Percentiles rank a stretch among this genome's conserved stretches.
These are phyloP conservation scores for Podaxis pistillaris DNA, from an alignment of 768 basidiomycete species.

Conservation along the genomic window DNA sequence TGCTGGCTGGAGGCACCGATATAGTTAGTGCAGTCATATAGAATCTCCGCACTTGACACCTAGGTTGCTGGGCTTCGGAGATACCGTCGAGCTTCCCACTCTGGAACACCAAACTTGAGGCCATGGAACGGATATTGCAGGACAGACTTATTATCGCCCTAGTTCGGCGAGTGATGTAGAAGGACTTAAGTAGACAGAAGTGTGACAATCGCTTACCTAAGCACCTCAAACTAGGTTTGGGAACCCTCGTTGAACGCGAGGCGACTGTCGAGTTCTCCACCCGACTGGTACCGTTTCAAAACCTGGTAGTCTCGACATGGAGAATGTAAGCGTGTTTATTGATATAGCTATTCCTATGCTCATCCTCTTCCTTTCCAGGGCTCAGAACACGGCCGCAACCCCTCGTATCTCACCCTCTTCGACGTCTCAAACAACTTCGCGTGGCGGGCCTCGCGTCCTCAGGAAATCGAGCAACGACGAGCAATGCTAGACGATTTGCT, in stretches of 20 bases:
- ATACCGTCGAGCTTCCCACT: background rate
- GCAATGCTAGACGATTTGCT: slow-evolving; percentile 59
- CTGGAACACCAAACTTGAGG: background rate
- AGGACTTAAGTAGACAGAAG: too few species aligned
- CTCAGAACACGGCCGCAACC: slow-evolving; percentile 31
- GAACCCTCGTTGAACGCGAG: background rate
- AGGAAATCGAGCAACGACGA: slow-evolving; percentile 63
- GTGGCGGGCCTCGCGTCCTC: slow-evolving; percentile 51
- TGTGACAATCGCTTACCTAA: background rate
- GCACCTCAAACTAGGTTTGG: background rate
- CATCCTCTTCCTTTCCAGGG: background rate
- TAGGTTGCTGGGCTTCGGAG: background rate
- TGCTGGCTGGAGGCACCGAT: slow-evolving; percentile 6
- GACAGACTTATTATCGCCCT: background rate
- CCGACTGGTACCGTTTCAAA: background rate
- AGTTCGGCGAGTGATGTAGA: background rate
- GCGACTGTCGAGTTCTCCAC: background rate
- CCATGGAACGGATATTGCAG: too few species aligned
- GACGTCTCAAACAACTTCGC: slow-evolving; percentile 56
- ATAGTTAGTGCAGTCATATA: background rate
- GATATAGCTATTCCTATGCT: background rate
- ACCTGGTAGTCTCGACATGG: background rate
- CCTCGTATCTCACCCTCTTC: slow-evolving; percentile 71
- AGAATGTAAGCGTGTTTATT: background rate
- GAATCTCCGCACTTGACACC: background rate